These are phyloP conservation scores for Stachybotrys elegans DNA, from an alignment of 2,329 filamentous ascomycete genomes.

Conservation along the genomic window DNA sequence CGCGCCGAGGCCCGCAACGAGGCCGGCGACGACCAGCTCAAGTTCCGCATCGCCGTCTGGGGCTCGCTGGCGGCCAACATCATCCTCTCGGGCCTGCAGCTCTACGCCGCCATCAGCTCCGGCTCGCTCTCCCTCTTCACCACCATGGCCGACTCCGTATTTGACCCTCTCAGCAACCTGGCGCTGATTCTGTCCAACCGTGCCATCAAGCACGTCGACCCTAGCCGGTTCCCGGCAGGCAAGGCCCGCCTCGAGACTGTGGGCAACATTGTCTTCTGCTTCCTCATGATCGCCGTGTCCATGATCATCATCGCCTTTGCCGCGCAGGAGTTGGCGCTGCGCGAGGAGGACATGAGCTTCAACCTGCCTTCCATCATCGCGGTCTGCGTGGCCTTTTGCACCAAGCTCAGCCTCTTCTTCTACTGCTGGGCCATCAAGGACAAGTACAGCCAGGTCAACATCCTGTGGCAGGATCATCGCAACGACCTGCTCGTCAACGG, in stretches of 20 bases:
- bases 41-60: conserved; percentile 62
- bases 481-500: conserved; percentile 98
- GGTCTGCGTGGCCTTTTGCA: conserved; percentile 75
- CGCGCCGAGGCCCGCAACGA: conserved; percentile 74
- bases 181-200: conserved; percentile 83
- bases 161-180: conserved; percentile 86
- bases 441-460: conserved; percentile 85
- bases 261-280: conserved; percentile 94
- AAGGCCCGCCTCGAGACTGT: conserved; percentile 93
- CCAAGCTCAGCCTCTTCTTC: conserved; percentile 77
- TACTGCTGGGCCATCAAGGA: conserved; percentile 92
- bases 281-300: conserved; percentile 90
- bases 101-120: conserved; percentile 83
- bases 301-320: conserved; percentile 91
- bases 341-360: conserved; percentile 57
- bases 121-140: conserved; percentile 94
- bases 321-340: conserved; percentile 59
- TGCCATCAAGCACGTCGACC: conserved; percentile 82
- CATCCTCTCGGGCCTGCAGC: conserved; percentile 70
- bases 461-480: conserved; percentile 94
- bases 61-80: conserved; percentile 77
- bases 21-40: conserved; percentile 74
- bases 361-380: conserved; percentile 80
- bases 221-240: conserved; percentile 80
- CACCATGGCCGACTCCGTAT: conserved; percentile 92